Evolutionary conservation across 1,139 yeast species (phyloP).

Genomic region (Hyphopichia fennica): DNA sequence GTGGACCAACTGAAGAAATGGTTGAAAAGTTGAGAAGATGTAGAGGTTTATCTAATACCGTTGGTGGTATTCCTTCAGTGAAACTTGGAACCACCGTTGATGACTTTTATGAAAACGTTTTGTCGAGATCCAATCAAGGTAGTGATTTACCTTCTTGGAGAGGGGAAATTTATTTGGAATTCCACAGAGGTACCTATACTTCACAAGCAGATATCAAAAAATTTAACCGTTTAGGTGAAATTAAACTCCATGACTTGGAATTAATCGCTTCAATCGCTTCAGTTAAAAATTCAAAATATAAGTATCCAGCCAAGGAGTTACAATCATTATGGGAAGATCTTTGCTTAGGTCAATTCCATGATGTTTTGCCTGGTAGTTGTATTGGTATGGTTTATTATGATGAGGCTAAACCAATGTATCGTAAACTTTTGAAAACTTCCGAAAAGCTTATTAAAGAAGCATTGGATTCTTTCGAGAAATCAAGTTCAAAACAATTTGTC

Average conservation of each 20-base stretch:
- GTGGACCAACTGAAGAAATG: conserved; percentile 95
- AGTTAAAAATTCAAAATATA: conserved; percentile 48
- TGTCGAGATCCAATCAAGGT: conserved; percentile 66
- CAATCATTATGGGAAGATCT: conserved; percentile 83
- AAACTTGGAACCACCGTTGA: conserved; percentile 75
- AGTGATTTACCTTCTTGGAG: conserved; percentile 76
- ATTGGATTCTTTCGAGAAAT: conserved; percentile 17
- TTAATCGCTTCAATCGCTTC: conserved; percentile 78
- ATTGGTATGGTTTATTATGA: conserved; percentile 91
- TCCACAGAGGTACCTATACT: conserved; percentile 96
- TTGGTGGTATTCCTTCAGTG: conserved; percentile 79
- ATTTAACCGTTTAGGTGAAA: conserved; percentile 76
- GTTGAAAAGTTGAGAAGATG: conserved; percentile 87
- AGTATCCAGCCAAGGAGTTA: conserved; percentile 69
- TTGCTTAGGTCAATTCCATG: conserved; percentile 91
- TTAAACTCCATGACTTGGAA: conserved; percentile 82
- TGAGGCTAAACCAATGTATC: conserved; percentile 84
- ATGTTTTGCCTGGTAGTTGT: conserved; percentile 94
- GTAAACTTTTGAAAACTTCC: conserved; percentile 53
- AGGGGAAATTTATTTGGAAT: conserved; percentile 92
- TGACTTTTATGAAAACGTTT: conserved; percentile 71
- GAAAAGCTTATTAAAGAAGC: conserved; percentile 55
- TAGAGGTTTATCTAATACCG: conserved; percentile 80
- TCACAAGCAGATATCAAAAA: conserved; percentile 86
- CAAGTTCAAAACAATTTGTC: conserved; percentile 18